Evolutionary conservation across 1,139 yeast genomes (phyloP).

Genomic region (Yamadazyma blattariae): DNA sequence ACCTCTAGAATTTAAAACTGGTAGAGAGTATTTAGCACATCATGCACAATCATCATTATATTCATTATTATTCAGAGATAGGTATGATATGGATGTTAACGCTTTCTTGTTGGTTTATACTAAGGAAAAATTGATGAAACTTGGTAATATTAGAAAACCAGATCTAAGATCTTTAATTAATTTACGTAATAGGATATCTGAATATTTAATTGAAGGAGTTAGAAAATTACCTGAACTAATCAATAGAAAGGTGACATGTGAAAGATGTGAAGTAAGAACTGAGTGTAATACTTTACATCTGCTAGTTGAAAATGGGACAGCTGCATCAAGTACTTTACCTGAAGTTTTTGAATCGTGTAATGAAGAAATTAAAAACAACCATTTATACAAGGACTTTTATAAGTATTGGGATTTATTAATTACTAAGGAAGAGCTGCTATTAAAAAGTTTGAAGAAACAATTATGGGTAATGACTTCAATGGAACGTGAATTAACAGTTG

Average conservation of each 20-base stretch:
- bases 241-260: constrained; percentile 58
- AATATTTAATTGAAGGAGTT: constrained; percentile 49
- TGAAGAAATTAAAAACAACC: constrained; percentile 41
- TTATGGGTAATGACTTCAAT: constrained; percentile 66
- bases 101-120: constrained; percentile 76
- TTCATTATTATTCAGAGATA: constrained; percentile 72
- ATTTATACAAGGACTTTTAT: constrained; percentile 51
- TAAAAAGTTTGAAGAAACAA: constrained; percentile 54
- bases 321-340: constrained; percentile 47
- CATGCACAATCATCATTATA: constrained; percentile 89
- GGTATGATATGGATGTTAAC: constrained; percentile 66
- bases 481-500: constrained; percentile 58
- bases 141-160: constrained; percentile 51
- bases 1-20: constrained; percentile 91
- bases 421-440: constrained; percentile 69
- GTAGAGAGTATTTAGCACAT: constrained; percentile 64
- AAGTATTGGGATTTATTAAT: constrained; percentile 71
- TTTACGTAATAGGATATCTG: constrained; percentile 69
- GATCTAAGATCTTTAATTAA: constrained; percentile 64
- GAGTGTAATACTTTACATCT: constrained; percentile 72
- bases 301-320: constrained; percentile 54
- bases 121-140: constrained; percentile 52
- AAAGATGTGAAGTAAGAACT: constrained; percentile 56
- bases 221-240: constrained; percentile 59
- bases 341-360: constrained; percentile 50